Conservation (phyloP, 768 basidiomycete species). For the Termitomyces sp. region DNA sequence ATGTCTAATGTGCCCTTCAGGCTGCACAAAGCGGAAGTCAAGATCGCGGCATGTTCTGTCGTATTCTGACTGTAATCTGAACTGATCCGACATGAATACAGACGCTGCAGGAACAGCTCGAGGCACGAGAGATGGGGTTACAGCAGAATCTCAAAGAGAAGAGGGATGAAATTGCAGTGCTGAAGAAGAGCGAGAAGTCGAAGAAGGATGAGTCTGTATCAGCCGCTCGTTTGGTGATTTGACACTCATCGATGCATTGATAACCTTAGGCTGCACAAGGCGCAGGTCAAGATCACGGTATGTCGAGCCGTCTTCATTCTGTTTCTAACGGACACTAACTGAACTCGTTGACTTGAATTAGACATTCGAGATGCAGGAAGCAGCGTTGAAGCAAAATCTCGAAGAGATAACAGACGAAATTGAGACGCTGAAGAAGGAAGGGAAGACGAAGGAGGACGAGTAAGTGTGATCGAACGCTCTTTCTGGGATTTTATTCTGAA, state of each 20-base stretch:
- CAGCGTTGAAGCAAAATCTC: conserved; percentile 30
- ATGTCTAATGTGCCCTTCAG: not conserved
- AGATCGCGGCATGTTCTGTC: not conserved
- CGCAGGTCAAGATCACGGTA: not conserved
- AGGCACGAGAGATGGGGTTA: conserved; percentile 39
- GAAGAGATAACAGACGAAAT: not conserved
- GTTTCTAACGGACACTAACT: not conserved
- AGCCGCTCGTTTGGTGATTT: not conserved
- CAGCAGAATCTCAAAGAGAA: conserved; percentile 20
- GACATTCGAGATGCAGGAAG: conserved; percentile 37
- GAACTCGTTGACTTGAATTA: not conserved
- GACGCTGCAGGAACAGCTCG: conserved; percentile 24
- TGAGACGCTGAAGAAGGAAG: not conserved
- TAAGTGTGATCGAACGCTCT: not conserved
- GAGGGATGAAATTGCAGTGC: not conserved
- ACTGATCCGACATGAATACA: not conserved
- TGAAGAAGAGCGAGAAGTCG: not conserved
- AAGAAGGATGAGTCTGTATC: not conserved
- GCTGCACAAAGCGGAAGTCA: not conserved
- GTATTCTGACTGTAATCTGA: not conserved
- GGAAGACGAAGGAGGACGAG: not conserved
- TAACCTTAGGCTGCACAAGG: not conserved
- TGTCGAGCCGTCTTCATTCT: not conserved
- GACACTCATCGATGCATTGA: not conserved
- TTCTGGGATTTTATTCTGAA: not conserved